Evolutionary conservation across 129 eudicot genomes (phyloP), one percentile per base, ranked within the genome.

Genomic region (Calendula officinalis): DNA sequence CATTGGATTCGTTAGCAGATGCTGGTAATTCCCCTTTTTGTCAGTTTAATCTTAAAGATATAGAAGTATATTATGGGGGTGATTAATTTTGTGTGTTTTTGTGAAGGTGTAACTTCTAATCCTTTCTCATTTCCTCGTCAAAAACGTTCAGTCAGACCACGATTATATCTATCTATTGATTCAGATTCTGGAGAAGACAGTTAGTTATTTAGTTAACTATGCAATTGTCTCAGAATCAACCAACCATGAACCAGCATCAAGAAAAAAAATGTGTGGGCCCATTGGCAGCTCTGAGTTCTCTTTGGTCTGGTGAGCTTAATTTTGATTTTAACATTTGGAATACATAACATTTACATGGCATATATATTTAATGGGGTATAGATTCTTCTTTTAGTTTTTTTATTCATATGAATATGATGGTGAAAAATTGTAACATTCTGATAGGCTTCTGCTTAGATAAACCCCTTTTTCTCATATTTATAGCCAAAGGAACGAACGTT

Each of bases 111-210:
- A n/a, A n/a, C n/a, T n/a, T n/a, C n/a, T 50, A 79, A 91, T 73
- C 91, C 96, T 35, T 85, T 92, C 66, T 66, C 72, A 14, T 85
- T 77, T 77, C 98, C 87, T 58, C 88, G 87, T 4, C 89, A 80
- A 68, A 78, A 82, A 56, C 90, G 94, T 15, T 82, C 88, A 36
- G 92, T 84, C 59, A 87, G 87, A 73, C 94, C 85, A 61, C 74
- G 87, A 71, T 68, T 87, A 32, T 82, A 73, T 78, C 69, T 87
- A 34, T 82, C 96, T 4, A 88, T 92, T 51, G 96, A 92, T 60
- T 67, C 91, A 41, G 96, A 92, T 58, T 83, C 98, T 34, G 75
- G 44, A 40, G 98, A 92, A 39, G 76, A 73, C 50, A 69, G 62
- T 72, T n/a, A 27, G n/a, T 56, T 30, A 9, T 38, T 14, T 51